Base-by-base conservation (phyloP, 768 basidiomycete species). In the Auricularia sp. region DNA sequence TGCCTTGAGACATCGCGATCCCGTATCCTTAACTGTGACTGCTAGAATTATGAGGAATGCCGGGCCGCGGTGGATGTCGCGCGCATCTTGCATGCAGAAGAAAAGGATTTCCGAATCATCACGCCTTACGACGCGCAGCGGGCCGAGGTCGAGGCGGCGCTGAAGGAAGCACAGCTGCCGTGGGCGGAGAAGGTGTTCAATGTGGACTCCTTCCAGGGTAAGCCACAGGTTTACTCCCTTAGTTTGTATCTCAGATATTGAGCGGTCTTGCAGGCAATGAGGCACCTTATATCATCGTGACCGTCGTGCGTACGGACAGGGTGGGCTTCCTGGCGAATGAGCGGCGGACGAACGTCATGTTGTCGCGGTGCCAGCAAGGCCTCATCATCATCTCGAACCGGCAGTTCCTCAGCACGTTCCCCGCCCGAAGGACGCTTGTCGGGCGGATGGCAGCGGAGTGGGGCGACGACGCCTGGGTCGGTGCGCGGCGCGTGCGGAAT, bases 261-360 rank as follows among this genome's bases (percentile, higher is more conserved):
- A 61, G 60, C n/a, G 35, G 59, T 3, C 21, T 51, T 14, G 3
- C 67, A 92, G 91, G 91, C 11, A 92, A 93, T 79, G 91, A 93
- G 70, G 87, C 87, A 62, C 85, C 92, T 63, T 83, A 82, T 36
- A 86, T 91, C 58, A 79, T 91, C 65, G 80, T 91, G 59, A 91
- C 90, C 6, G 67, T 88, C 16, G 88, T 89, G 4, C 80, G 89
- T 33, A 80, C 88, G 0, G 74, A 74, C 39, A 80, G 77, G 3
- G 75, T 87, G 59, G 91, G 91, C 3, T 93, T 93, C 67, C 77
- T 93, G 39, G 70, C 73, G 14, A 85, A 85, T 69, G 67, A 79
- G 10, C 80, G 87, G 35, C 80, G 91, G 18, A 87, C 88, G 62
- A 93, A 93, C 85, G 91, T 93, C 65, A 91, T 93, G 90, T 84